phyloP scores from a whole-genome alignment of 257 asterid species.

The Rhazya stricta region DNA sequence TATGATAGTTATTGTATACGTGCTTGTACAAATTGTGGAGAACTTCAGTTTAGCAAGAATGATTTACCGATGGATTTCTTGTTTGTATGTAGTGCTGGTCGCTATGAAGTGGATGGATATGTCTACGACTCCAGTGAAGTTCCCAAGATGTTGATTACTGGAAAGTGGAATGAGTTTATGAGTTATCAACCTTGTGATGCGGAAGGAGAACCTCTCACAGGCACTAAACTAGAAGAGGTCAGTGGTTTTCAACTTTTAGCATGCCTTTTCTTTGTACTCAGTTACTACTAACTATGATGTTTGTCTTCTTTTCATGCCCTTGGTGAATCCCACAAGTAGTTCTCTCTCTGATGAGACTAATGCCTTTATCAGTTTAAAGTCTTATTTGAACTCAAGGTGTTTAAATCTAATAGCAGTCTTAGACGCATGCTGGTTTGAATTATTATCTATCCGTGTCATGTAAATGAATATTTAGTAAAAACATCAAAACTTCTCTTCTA shows the following conservation, averaged over 20 bases:
- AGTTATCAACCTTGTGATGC: constrained; percentile 83
- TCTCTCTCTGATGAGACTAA: background rate
- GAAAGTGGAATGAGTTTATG: constrained; percentile 79
- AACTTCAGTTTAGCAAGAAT: background rate
- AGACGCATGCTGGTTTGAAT: background rate
- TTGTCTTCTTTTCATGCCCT: background rate
- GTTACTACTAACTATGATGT: background rate
- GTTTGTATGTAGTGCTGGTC: constrained; percentile 56
- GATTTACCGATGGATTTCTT: background rate
- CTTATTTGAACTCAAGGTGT: background rate
- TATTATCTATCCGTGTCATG: background rate
- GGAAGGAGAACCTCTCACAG: constrained; percentile 89
- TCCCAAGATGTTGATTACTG: constrained; percentile 88
- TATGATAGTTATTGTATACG: background rate
- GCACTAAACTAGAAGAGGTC: constrained; percentile 80
- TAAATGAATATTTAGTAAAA: background rate
- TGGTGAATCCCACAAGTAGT: background rate
- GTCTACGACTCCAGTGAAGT: constrained; percentile 72
- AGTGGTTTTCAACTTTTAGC: constrained; percentile 5
- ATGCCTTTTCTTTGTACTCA: constrained; percentile 2
- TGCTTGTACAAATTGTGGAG: background rate
- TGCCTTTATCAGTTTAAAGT: background rate
- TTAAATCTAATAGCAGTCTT: background rate
- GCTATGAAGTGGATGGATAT: constrained; percentile 94
- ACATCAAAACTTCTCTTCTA: background rate